Base-by-base conservation (phyloP, 164 flowering plant genomes). In the Aristolochia fimbriata region DNA sequence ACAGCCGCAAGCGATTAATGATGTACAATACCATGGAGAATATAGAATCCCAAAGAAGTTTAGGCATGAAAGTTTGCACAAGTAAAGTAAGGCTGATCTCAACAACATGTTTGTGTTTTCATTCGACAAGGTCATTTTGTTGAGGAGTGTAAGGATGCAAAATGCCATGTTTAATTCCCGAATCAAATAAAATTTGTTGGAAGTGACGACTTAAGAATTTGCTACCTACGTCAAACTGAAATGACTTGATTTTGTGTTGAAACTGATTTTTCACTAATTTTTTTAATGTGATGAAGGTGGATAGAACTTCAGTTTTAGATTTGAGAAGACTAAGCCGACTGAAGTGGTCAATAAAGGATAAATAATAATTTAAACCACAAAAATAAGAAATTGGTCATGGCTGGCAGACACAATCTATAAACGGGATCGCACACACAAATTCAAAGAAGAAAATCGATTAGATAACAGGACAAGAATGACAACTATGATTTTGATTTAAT, bases 181-280 rank as follows among this genome's bases (percentile, higher is more conserved):
- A 27, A 27, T 2, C 30, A 27, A n/a, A n/a, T n/a, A n/a, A n/a
- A n/a, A n/a, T n/a, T n/a, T n/a, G n/a, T 47, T 49, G 19, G 27
- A 25, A 49, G 9, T 0, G 16, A 0, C 3, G 5, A 21, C 3
- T 21, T 5, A 31, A 6, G 25, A 16, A 50, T 33, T 61, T 49
- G 2, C 57, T 30, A 2, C 49, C 64, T 4, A 27, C 48, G 41
- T 51, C 64, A 12, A 30, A 7, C 14, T 51, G 64, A 37, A 61
- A 10, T 2, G 12, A 0, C n/a, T 62, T 24, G 10, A 62, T 46
- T 6, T 3, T 15, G 3, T 8, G 15, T 15, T 12, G 0, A 10
- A 41, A 62, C 3, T 15, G 6, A 23, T 54, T 62, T 19, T 55
- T 51, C 6, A 43, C 65, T 1, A 54, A 0, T 0, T 1, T 9